Evolutionary conservation across 2,329 filamentous ascomycete species (phyloP).

Genomic region (Venturia effusa): DNA sequence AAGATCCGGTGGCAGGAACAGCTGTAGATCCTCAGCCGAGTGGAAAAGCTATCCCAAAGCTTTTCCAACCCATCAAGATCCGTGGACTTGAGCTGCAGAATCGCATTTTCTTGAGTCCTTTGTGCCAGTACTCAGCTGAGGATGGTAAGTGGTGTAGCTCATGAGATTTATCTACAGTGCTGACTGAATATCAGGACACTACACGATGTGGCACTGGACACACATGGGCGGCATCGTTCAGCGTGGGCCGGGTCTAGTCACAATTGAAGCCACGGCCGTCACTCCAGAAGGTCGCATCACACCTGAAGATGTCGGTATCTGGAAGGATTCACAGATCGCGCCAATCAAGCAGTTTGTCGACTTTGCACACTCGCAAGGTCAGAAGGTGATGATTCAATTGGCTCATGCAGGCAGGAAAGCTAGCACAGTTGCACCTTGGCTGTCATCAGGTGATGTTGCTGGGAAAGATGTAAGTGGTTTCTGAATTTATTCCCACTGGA

Average conservation of each 20-base stretch:
- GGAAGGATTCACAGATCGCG: slow-evolving; percentile 73
- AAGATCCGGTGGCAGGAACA: slow-evolving; percentile 36
- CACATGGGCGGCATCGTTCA: slow-evolving; percentile 71
- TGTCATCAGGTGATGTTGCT: slow-evolving; percentile 45
- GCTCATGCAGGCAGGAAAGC: slow-evolving; percentile 65
- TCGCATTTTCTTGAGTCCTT: slow-evolving; percentile 52
- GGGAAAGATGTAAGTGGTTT: slow-evolving; percentile 27
- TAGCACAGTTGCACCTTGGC: slow-evolving; percentile 52
- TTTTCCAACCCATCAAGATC: slow-evolving; percentile 47
- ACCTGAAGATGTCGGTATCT: slow-evolving; percentile 68
- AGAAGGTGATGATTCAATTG: slow-evolving; percentile 70
- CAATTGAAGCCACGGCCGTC: slow-evolving; percentile 71
- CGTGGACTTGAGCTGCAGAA: slow-evolving; percentile 55
- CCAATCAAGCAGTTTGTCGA: slow-evolving; percentile 61
- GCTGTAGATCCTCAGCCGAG: slow-evolving; percentile 36
- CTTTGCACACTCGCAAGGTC: slow-evolving; percentile 68
- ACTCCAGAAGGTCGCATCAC: slow-evolving; percentile 70
- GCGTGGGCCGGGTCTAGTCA: slow-evolving; percentile 61
- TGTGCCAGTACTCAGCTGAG: slow-evolving; percentile 57
- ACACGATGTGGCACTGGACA: slow-evolving; percentile 71
- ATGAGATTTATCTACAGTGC: neutral
- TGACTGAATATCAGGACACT: slow-evolving; percentile 38
- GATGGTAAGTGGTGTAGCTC: slow-evolving; percentile 31
- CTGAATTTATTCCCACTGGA: no score
- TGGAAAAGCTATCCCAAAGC: slow-evolving; percentile 43